Conservation (phyloP, 768 basidiomycete genomes). For the Russula abietina region DNA sequence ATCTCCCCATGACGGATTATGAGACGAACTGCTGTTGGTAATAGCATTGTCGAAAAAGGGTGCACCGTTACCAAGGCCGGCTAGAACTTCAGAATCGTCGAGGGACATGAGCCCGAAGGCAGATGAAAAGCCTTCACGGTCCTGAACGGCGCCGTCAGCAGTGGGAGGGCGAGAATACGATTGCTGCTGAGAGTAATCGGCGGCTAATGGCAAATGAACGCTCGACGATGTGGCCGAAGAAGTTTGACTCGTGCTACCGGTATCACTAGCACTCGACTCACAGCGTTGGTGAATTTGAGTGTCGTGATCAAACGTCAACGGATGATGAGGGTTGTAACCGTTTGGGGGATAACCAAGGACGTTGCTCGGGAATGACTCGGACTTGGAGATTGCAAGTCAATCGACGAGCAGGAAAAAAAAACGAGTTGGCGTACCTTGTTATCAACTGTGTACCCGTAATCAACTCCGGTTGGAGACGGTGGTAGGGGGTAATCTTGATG, state of each 20-base stretch:
- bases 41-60: conserved; percentile 49
- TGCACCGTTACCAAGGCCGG: conserved; percentile 51
- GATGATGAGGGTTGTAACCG: conserved; percentile 9
- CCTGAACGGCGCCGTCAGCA: conserved; percentile 20
- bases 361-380: conserved; percentile 8
- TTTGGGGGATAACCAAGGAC: conserved; percentile 4
- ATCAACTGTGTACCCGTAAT: conserved; percentile 21
- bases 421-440: conserved; percentile 17
- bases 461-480: conserved; percentile 14
- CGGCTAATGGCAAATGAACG: conserved; percentile 43
- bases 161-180: conserved; percentile 26
- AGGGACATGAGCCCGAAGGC: conserved; percentile 74
- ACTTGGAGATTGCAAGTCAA: conserved; percentile 12
- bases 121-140: conserved; percentile 31
- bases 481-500: conserved; percentile 18
- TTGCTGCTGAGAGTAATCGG: conserved; percentile 24
- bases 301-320: conserved; percentile 25
- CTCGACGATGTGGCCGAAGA: conserved; percentile 50
- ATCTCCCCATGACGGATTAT: conserved; percentile 18
- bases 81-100: conserved; percentile 65
- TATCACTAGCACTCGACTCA: conserved; percentile 36
- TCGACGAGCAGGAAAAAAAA: background rate
- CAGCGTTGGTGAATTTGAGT: conserved; percentile 25
- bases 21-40: conserved; percentile 10
- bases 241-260: conserved; percentile 41